phyloP scores from a whole-genome alignment of 2,329 filamentous ascomycete genomes.

The Xylaria multiplex region DNA sequence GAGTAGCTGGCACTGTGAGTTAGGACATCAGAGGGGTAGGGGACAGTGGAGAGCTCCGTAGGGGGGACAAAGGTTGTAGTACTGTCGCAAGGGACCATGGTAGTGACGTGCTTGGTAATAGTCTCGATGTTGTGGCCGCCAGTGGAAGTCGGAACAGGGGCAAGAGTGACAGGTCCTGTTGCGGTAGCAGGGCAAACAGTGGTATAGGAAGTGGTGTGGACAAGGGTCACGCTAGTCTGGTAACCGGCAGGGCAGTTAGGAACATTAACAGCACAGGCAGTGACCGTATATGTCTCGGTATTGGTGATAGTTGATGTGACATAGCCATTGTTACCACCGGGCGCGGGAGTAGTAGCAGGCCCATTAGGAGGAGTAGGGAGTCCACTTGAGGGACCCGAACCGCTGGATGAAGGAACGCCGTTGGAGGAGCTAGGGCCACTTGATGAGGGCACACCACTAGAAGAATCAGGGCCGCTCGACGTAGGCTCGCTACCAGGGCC shows the following conservation, averaged over 20 bases:
- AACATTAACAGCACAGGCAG: constrained; percentile 51
- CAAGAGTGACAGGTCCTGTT: constrained; percentile 40
- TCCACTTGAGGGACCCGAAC: constrained; percentile 13
- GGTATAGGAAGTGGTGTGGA: constrained; percentile 49
- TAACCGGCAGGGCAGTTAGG: constrained; percentile 54
- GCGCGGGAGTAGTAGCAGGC: constrained; percentile 20
- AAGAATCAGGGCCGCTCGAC: no score
- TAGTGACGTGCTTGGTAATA: constrained; percentile 42
- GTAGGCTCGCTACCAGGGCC: constrained; percentile 14
- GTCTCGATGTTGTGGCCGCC: constrained; percentile 35
- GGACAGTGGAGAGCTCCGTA: constrained; percentile 29
- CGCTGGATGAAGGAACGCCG: constrained; percentile 17
- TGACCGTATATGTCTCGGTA: constrained; percentile 48
- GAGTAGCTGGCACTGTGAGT: constrained; percentile 27
- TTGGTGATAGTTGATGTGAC: constrained; percentile 39
- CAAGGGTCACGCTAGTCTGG: constrained; percentile 49
- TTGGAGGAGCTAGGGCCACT: not conserved
- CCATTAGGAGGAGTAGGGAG: constrained; percentile 23
- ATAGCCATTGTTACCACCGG: constrained; percentile 15
- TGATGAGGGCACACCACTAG: no score
- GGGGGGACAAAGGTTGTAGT: constrained; percentile 45
- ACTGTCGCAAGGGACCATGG: constrained; percentile 44
- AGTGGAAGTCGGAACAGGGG: constrained; percentile 34
- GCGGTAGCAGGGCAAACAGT: constrained; percentile 46
- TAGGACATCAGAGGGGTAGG: constrained; percentile 35